A percentile compares a stretch with the other conserved stretches of the same genome.
phyloP scores from a whole-genome alignment of 176 grass and related monocot genomes.

The Aegilops tauschii region DNA sequence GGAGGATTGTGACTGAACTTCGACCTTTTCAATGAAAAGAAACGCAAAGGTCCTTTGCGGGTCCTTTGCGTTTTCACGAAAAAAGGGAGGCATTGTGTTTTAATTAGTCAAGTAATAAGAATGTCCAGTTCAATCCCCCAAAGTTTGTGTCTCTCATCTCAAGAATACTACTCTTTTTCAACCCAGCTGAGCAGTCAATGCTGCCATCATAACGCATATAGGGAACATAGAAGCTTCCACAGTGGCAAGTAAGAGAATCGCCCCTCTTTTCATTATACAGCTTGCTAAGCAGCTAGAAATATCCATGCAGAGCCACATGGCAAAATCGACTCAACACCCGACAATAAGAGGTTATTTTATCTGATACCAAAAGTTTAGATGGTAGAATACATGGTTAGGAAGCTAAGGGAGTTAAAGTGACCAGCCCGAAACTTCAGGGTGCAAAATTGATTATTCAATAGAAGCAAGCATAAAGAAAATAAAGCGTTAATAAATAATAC shows the following conservation, averaged over 20 bases:
- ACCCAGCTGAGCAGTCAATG: neutral
- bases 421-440: neutral
- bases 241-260: neutral
- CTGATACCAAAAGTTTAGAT: neutral
- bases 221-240: neutral
- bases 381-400: no score
- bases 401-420: neutral
- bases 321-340: neutral
- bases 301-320: neutral
- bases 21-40: no score
- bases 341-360: neutral
- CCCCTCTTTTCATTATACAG: neutral
- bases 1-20: no score
- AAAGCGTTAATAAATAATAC: neutral
- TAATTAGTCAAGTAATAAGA: neutral
- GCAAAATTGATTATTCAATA: neutral
- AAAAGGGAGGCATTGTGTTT: no score
- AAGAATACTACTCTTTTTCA: neutral
- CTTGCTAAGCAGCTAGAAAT: neutral
- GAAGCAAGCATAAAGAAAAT: neutral
- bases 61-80: no score
- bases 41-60: no score
- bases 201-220: neutral
- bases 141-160: neutral
- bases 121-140: neutral